Conservation (phyloP, 805 yeast genomes). For the Debaryomyces prosopidis region DNA sequence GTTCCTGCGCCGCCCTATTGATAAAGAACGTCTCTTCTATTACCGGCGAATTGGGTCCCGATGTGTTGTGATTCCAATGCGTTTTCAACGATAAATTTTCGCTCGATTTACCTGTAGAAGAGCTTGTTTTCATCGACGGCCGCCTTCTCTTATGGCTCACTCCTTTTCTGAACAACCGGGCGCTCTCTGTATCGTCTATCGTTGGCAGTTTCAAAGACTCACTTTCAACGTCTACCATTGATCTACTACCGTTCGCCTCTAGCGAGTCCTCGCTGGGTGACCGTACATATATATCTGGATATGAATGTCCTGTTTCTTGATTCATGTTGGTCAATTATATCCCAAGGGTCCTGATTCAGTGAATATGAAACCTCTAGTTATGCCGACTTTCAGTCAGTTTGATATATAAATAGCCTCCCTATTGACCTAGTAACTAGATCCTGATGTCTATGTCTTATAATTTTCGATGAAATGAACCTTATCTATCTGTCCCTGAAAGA, state of each 20-base stretch:
- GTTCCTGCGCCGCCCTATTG: conserved; percentile 25
- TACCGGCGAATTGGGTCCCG: not conserved
- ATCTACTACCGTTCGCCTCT: not conserved
- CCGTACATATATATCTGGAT: not conserved
- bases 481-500: too few species aligned
- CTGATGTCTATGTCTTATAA: too few species aligned
- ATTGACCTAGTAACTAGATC: too few species aligned
- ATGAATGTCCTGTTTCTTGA: not conserved
- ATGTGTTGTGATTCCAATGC: not conserved
- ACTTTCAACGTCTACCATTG: too few species aligned
- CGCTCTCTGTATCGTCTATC: not conserved
- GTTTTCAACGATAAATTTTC: not conserved
- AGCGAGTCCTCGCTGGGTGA: not conserved
- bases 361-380: too few species aligned
- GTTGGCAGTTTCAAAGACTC: not conserved
- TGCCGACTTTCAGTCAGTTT: too few species aligned
- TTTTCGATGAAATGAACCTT: too few species aligned
- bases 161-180: not conserved
- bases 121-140: not conserved
- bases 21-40: conserved; percentile 15
- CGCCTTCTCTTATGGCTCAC: not conserved
- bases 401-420: too few species aligned
- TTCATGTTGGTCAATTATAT: not conserved
- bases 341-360: not conserved
- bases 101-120: not conserved